A percentile compares a stretch with the other conserved stretches of the same genome.
Conservation (phyloP, 495 filamentous ascomycete species). For the Aspergillus asperescens region DNA sequence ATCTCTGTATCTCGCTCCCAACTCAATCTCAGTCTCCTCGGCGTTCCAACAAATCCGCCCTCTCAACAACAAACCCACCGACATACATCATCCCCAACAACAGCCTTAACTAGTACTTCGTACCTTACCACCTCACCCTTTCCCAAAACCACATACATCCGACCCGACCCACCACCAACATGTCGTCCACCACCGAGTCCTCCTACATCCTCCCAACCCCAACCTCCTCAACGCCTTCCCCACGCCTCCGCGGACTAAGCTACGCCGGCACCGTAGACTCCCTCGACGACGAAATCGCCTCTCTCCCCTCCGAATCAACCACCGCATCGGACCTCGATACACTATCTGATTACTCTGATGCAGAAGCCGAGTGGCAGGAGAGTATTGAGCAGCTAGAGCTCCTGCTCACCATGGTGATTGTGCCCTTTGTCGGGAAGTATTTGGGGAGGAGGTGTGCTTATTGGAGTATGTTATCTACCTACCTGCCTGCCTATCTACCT, state of each 20-base stretch:
- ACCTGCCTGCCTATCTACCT: no score
- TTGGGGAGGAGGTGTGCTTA: slow-evolving; percentile 91
- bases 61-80: neutral
- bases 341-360: slow-evolving; percentile 60
- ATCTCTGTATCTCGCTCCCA: slow-evolving; percentile 9
- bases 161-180: neutral
- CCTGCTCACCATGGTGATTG: slow-evolving; percentile 84
- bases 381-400: slow-evolving; percentile 90
- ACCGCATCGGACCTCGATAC: slow-evolving; percentile 52
- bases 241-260: slow-evolving; percentile 15
- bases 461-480: slow-evolving; percentile 60
- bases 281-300: no score
- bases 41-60: no score
- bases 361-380: slow-evolving; percentile 90
- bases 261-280: slow-evolving; percentile 52
- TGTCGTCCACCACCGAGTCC: slow-evolving; percentile 27
- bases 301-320: slow-evolving; percentile 68
- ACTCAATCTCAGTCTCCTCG: neutral
- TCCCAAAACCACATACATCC: neutral
- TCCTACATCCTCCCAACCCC: slow-evolving; percentile 40
- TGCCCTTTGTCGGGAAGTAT: slow-evolving; percentile 91
- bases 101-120: no score
- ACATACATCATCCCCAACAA: neutral
- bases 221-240: slow-evolving; percentile 10
- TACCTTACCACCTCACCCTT: neutral